These are phyloP conservation scores for Phanerochaete carnosa DNA, from an alignment of 768 basidiomycete species.

Conservation along the genomic window DNA sequence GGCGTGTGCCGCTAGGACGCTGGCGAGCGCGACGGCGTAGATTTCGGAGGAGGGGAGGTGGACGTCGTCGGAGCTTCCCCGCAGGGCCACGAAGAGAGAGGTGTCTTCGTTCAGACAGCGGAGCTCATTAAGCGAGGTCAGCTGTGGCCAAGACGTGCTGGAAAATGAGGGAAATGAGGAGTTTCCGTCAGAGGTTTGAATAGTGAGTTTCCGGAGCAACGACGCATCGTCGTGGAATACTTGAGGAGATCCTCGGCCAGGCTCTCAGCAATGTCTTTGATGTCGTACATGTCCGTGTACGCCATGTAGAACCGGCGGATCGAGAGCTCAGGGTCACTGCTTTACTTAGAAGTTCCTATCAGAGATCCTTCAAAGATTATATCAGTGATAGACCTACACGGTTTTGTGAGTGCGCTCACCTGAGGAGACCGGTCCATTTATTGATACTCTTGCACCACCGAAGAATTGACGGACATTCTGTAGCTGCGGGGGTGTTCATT, in stretches of 20 bases:
- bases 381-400: no score
- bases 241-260: neutral
- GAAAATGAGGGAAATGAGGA: neutral
- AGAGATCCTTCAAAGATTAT: no score
- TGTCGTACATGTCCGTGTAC: slow-evolving; percentile 98
- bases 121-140: neutral
- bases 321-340: slow-evolving; percentile 98
- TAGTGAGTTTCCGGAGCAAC: neutral
- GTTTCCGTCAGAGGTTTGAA: neutral
- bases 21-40: neutral
- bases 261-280: slow-evolving; percentile 72
- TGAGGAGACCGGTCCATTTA: no score
- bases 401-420: no score
- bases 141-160: neutral
- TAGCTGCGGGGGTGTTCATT: no score
- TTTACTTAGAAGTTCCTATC: no score
- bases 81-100: neutral
- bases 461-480: no score
- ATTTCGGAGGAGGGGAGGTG: neutral
- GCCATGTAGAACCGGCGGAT: slow-evolving; percentile 99
- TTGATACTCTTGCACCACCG: no score
- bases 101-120: neutral
- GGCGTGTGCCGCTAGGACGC: neutral
- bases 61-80: neutral
- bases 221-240: neutral